phyloP scores from a whole-genome alignment of 2,329 filamentous ascomycete genomes.

The Amphichorda felina region DNA sequence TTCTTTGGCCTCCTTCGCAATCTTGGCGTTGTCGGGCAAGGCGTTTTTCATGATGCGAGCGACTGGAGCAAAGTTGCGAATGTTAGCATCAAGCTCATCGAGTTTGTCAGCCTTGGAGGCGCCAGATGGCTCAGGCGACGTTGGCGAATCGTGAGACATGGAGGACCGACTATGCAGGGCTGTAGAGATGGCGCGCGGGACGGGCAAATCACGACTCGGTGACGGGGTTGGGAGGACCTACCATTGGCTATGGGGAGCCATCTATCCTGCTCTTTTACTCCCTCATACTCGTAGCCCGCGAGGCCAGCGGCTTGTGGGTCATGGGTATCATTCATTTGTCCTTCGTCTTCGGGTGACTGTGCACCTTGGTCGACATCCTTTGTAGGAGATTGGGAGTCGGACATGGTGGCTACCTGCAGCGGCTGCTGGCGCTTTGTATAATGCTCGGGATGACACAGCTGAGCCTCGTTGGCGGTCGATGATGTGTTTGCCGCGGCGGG shows the following conservation, averaged over 20 bases:
- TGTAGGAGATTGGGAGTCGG: conserved; percentile 76
- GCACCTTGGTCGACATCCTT: conserved; percentile 90
- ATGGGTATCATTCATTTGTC: conserved; percentile 81
- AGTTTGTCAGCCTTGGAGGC: conserved; percentile 34
- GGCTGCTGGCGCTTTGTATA: conserved; percentile 40
- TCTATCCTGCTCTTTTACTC: conserved; percentile 95
- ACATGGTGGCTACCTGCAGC: conserved; percentile 78
- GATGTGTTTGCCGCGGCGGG: conserved; percentile 44
- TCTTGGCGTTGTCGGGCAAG: conserved; percentile 95
- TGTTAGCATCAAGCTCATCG: conserved; percentile 74
- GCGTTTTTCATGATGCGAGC: conserved; percentile 99
- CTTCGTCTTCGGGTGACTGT: conserved; percentile 89
- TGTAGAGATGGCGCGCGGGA: conserved; percentile 12
- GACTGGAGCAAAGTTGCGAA: conserved; percentile 89
- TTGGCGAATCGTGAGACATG: conserved; percentile 48
- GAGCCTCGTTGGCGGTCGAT: conserved; percentile 28
- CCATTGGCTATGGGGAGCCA: conserved; percentile 99
- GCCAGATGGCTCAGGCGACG: conserved; percentile 35
- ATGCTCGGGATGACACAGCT: conserved; percentile 42
- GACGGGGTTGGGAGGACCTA: conserved; percentile 43
- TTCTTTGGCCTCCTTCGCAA: conserved; percentile 97
- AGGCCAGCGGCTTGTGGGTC: conserved; percentile 66
- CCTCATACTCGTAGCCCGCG: conserved; percentile 75
- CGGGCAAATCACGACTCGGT: conserved; percentile 33
- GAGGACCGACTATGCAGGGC: conserved; percentile 8